Evolutionary conservation across 2,329 filamentous ascomycete species (phyloP).

Genomic region (Mycosphaerella sp.): DNA sequence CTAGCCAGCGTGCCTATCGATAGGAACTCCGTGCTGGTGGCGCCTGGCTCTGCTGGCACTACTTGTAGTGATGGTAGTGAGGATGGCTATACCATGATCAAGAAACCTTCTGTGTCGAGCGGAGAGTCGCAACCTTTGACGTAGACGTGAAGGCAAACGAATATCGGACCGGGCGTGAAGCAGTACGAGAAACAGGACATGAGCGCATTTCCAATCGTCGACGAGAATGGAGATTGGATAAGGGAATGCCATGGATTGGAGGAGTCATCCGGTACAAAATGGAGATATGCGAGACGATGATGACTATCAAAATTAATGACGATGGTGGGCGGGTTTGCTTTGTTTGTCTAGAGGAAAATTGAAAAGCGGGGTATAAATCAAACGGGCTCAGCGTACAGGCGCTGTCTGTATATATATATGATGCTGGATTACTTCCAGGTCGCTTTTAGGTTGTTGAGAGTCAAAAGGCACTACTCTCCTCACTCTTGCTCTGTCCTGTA

Average conservation of each 20-base stretch:
- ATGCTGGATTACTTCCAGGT: too few species aligned
- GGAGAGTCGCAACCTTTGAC: not conserved
- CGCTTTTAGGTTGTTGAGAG: too few species aligned
- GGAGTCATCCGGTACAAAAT: not conserved
- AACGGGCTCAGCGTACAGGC: too few species aligned
- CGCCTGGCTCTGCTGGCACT: constrained; percentile 10
- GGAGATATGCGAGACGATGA: not conserved
- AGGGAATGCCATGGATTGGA: not conserved
- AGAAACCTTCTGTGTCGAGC: constrained; percentile 1
- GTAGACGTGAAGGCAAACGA: not conserved
- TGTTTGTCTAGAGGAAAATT: too few species aligned
- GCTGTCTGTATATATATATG: too few species aligned
- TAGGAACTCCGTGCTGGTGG: constrained; percentile 4
- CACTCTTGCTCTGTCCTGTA: too few species aligned
- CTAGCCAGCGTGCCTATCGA: constrained; percentile 1
- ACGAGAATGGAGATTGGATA: not conserved
- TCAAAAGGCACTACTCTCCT: too few species aligned
- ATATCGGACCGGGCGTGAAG: not conserved
- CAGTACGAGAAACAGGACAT: not conserved
- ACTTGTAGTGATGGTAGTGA: constrained; percentile 11
- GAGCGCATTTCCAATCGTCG: constrained; percentile 2
- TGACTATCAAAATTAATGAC: too few species aligned
- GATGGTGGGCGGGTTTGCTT: too few species aligned
- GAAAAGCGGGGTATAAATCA: too few species aligned
- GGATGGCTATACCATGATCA: constrained; percentile 19